A percentile compares a stretch with the other conserved stretches of the same genome.
phyloP scores from a whole-genome alignment of 2,329 filamentous ascomycete genomes.

The Aphanocladium album region DNA sequence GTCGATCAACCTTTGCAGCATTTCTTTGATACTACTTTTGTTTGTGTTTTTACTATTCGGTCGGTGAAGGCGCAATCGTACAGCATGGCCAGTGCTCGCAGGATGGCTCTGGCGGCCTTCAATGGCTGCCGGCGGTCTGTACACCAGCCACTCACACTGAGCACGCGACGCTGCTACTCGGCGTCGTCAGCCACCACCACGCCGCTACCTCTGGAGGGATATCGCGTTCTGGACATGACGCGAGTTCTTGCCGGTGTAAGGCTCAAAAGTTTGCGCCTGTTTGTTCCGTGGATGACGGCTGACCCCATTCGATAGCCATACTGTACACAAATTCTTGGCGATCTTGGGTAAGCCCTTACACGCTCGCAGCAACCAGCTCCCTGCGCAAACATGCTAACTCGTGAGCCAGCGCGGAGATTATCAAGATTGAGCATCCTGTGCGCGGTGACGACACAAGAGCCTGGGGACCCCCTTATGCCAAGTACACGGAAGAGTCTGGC shows the following conservation, averaged over 20 bases:
- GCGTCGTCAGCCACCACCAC: slow-evolving; percentile 10
- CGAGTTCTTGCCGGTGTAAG: slow-evolving; percentile 88
- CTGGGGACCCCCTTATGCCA: slow-evolving; percentile 93
- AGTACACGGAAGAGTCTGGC: slow-evolving; percentile 58
- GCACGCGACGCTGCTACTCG: slow-evolving; percentile 10
- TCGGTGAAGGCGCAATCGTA: neutral
- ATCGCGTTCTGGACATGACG: slow-evolving; percentile 93
- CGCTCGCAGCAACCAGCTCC: neutral
- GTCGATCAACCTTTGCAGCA: neutral
- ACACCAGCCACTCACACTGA: neutral
- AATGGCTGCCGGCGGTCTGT: slow-evolving; percentile 5
- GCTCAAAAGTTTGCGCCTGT: slow-evolving; percentile 20
- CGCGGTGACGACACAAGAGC: slow-evolving; percentile 90
- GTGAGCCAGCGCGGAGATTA: slow-evolving; percentile 73
- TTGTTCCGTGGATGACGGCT: neutral
- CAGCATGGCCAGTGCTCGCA: slow-evolving; percentile 6
- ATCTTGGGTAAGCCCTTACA: slow-evolving; percentile 70
- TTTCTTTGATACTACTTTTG: neutral
- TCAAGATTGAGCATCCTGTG: slow-evolving; percentile 92
- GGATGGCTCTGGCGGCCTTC: slow-evolving; percentile 1
- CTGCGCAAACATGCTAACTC: neutral
- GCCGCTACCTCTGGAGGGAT: slow-evolving; percentile 68
- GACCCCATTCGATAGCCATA: slow-evolving; percentile 67
- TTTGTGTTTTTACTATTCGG: neutral
- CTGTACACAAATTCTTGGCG: slow-evolving; percentile 92